Evolutionary conservation across 768 basidiomycete species (phyloP), one percentile per base, ranked within the genome.

Genomic region (Boletus speciosus): DNA sequence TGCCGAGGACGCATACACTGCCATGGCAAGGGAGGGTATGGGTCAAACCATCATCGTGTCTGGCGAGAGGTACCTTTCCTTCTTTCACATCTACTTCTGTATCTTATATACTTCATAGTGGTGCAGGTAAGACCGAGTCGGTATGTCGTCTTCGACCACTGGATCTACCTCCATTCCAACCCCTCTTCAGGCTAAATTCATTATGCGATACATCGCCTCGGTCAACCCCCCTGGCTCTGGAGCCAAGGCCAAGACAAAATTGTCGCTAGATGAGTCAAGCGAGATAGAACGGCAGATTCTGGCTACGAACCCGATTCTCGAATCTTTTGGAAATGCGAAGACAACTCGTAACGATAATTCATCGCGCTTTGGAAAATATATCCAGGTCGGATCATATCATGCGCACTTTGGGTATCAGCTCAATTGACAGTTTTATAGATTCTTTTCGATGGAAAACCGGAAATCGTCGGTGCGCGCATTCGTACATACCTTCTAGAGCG

Each of bases 41-140:
- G 95, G 98, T 57, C 97, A 99, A 74, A 99, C 97, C 5, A 98
- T 99, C 67, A 97, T 99, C 60, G 97, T 99, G 56, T 93, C 90
- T 34, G 97, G 97, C 62, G 97, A 99, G 76, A 94, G 91, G 93
- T 95, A 65, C 59, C 79, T 72, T 45, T 34, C 15, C 39, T 52
- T 42, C 35, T 42, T 42, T 32, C 46, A 2, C 15, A 52, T 38
- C 19, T 29, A 49, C 48, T 38, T 32, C 19, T 49, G 50, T 41
- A 27, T 51, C 65, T 60, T 56, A 54, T 21, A 35, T 44, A 42
- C 58, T 16, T 39, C 63, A n/a, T 51, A 97, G 94, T 81, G 97
- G 97, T 74, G 97, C 97, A 50, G 97, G 97, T 52, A 99, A 99
- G 79, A 99, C 97, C 0, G 97, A 98, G 74, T 96, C 93, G 49